These are phyloP conservation scores for Spergularia bocconei DNA, from an alignment of 148 eudicot genomes.

Conservation along the genomic window DNA sequence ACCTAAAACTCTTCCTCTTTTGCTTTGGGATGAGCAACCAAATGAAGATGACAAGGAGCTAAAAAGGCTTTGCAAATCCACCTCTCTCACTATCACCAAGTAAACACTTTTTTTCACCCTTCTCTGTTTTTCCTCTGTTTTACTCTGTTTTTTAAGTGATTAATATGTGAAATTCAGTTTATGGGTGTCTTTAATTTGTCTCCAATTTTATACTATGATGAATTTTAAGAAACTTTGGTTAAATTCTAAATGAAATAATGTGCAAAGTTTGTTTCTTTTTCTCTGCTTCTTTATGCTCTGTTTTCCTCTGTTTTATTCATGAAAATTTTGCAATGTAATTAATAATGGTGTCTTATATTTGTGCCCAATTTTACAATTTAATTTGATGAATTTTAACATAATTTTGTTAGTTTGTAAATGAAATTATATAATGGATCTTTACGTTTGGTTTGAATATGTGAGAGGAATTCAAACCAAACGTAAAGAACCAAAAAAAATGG, in stretches of 20 bases:
- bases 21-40: slow-evolving; percentile 41
- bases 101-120: slow-evolving; percentile 15
- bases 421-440: too few relatives aligned
- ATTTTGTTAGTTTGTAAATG: too few relatives aligned
- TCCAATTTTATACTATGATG: neutral
- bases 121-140: neutral
- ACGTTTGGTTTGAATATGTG: too few relatives aligned
- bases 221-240: neutral
- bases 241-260: neutral
- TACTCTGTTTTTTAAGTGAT: neutral
- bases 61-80: slow-evolving; percentile 25
- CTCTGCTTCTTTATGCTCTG: too few relatives aligned
- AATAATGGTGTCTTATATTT: too few relatives aligned
- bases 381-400: too few relatives aligned
- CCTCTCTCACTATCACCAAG: slow-evolving; percentile 25
- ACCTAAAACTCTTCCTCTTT: slow-evolving; percentile 42
- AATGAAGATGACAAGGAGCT: slow-evolving; percentile 36
- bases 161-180: neutral
- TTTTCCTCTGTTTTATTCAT: neutral
- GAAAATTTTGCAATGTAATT: too few relatives aligned
- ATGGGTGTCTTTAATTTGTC: neutral
- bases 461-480: too few relatives aligned
- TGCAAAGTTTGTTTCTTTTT: too few relatives aligned
- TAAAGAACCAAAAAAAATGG: too few relatives aligned
- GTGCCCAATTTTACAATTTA: too few relatives aligned